phyloP scores from a whole-genome alignment of 2,329 filamentous ascomycete species.

The Arachnomyces sp. region DNA sequence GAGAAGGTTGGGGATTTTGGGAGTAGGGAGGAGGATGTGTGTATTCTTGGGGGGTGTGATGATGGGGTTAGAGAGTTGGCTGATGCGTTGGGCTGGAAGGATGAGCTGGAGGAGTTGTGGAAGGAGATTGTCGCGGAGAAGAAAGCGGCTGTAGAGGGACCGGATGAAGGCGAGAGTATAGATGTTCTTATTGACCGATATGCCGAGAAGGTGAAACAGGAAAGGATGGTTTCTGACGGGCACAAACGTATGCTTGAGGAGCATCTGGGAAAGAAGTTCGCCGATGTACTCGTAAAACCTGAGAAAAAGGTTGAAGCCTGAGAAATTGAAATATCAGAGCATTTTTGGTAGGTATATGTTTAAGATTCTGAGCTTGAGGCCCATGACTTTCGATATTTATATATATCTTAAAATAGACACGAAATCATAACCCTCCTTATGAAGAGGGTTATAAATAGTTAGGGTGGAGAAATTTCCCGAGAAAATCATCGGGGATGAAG shows the following conservation, averaged over 20 bases:
- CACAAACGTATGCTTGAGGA: constrained; percentile 28
- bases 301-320: too few relatives aligned
- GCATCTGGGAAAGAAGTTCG: constrained; percentile 19
- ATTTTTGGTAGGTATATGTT: too few relatives aligned
- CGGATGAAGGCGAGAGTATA: constrained; percentile 36
- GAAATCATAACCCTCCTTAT: too few relatives aligned
- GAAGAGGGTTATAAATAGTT: too few relatives aligned
- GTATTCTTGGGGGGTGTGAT: constrained; percentile 68
- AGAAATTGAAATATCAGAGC: too few relatives aligned
- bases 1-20: constrained; percentile 71
- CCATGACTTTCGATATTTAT: too few relatives aligned
- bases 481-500: too few relatives aligned
- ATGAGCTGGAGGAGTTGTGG: constrained; percentile 69
- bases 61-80: constrained; percentile 63
- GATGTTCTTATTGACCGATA: constrained; percentile 45
- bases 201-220: constrained; percentile 41
- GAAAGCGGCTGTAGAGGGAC: constrained; percentile 35
- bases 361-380: too few relatives aligned
- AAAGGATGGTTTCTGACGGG: constrained; percentile 33
- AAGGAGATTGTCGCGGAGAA: constrained; percentile 50
- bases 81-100: constrained; percentile 65
- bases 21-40: constrained; percentile 61
- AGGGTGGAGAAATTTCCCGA: too few relatives aligned
- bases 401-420: too few relatives aligned
- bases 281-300: background rate